These are phyloP conservation scores for Acmispon strigosus DNA, from an alignment of 306 rosid genomes.

Conservation along the genomic window DNA sequence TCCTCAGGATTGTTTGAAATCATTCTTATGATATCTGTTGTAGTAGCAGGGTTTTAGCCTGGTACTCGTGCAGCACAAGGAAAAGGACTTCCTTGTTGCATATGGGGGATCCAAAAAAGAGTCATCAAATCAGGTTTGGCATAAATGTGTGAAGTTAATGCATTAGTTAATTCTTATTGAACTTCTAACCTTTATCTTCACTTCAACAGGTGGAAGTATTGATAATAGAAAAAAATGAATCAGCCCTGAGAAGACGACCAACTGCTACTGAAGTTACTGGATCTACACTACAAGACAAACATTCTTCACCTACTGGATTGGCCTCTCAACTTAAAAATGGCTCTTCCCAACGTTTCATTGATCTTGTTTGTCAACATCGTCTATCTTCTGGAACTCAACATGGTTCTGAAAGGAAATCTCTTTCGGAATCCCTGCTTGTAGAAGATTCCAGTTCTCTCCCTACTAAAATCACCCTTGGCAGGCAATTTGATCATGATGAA, in stretches of 20 bases:
- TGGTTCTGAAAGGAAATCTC: conserved; percentile 92
- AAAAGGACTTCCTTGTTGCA: conserved; percentile 88
- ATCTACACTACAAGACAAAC: conserved; percentile 38
- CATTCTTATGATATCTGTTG: conserved; percentile 5
- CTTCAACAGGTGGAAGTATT: conserved; percentile 73
- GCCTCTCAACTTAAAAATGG: conserved; percentile 45
- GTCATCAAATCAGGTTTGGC: conserved; percentile 84
- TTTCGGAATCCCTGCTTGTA: conserved; percentile 56
- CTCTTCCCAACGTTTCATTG: conserved; percentile 43
- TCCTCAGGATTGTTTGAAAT: not conserved
- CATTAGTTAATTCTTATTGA: conserved; percentile 2
- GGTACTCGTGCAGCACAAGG: conserved; percentile 71
- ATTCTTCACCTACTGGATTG: conserved; percentile 37
- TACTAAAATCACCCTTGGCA: conserved; percentile 59
- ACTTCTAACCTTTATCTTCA: not conserved
- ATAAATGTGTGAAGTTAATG: not conserved
- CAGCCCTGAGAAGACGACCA: conserved; percentile 34
- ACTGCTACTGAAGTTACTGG: conserved; percentile 42
- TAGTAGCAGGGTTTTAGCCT: conserved; percentile 82
- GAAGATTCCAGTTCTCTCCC: conserved; percentile 45
- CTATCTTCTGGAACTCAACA: conserved; percentile 65
- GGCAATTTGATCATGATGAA: conserved; percentile 68
- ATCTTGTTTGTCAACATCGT: conserved; percentile 49
- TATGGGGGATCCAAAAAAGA: conserved; percentile 96
- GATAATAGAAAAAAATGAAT: conserved; percentile 58